Evolutionary conservation across 176 grass and related monocot genomes (phyloP).

Genomic region (Carex parvula): DNA sequence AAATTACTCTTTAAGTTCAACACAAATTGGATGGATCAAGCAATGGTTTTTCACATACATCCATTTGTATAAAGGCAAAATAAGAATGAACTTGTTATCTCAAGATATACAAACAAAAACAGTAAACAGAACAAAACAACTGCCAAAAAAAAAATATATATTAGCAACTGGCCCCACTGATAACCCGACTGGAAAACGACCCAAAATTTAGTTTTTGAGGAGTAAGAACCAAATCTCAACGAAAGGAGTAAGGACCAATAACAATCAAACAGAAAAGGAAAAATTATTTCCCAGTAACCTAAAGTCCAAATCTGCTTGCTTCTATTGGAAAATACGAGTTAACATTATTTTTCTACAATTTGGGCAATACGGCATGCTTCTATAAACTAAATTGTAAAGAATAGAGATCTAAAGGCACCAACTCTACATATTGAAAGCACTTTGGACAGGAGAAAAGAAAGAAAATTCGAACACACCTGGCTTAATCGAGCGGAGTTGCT

Average conservation of each 20-base stretch:
- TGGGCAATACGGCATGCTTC: not conserved
- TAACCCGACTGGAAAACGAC: not conserved
- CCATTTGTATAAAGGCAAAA: not conserved
- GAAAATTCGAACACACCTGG: slow-evolving; percentile 31
- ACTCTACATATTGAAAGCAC: not conserved
- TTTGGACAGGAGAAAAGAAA: not conserved
- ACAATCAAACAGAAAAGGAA: not conserved
- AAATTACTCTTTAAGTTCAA: not conserved
- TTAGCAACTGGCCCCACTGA: not conserved
- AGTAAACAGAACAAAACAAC: too few species aligned
- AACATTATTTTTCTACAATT: not conserved
- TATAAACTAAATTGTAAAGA: not conserved
- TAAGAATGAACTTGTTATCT: not conserved
- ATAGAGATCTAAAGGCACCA: slow-evolving; percentile 9
- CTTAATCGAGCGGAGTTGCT: slow-evolving; percentile 30
- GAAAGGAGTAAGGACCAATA: not conserved
- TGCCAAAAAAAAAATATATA: not conserved
- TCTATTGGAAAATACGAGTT: not conserved
- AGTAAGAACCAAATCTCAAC: not conserved
- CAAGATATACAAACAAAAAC: not conserved
- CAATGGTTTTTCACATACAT: not conserved
- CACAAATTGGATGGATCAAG: not conserved
- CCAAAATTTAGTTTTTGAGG: not conserved
- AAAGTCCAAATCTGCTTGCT: not conserved
- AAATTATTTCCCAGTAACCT: not conserved